Evolutionary conservation across 169 alveolate genomes (phyloP).

Genomic region (Theileria parva): DNA sequence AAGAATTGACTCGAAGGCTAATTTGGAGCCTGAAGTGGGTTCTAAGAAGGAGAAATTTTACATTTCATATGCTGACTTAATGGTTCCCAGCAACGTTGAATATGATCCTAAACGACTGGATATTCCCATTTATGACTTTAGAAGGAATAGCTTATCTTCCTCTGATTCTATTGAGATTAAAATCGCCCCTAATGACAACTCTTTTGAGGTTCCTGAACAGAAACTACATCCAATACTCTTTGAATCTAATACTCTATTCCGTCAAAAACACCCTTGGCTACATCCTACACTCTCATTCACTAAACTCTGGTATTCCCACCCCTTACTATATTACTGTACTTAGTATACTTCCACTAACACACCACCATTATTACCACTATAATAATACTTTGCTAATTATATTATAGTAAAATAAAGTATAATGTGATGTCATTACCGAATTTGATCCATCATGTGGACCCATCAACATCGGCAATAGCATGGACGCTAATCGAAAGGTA

Average conservation of each 20-base stretch:
- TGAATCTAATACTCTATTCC: conserved; percentile 39
- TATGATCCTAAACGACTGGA: conserved; percentile 53
- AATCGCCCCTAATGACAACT: conserved; percentile 5
- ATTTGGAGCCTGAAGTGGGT: conserved; percentile 2
- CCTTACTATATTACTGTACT: not conserved
- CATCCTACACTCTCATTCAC: conserved; percentile 63
- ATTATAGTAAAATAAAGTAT: conserved; percentile 51
- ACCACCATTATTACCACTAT: too few species aligned
- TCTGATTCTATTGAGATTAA: conserved; percentile 7
- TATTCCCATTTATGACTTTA: conserved; percentile 39
- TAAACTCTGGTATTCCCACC: conserved; percentile 30
- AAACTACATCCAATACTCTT: not conserved
- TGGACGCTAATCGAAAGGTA: conserved; percentile 78
- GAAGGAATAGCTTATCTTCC: not conserved
- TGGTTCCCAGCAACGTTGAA: conserved; percentile 47
- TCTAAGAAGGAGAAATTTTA: conserved; percentile 28
- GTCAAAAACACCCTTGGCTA: conserved; percentile 51
- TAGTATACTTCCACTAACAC: too few species aligned
- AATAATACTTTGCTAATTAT: not conserved
- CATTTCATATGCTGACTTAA: conserved; percentile 56
- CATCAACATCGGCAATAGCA: conserved; percentile 76
- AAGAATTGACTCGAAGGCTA: not conserved
- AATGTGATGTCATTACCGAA: conserved; percentile 58
- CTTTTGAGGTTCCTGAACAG: not conserved
- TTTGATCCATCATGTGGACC: conserved; percentile 69